These are phyloP conservation scores for Tephrocybe rancida DNA, from an alignment of 768 basidiomycete genomes.

Conservation along the genomic window DNA sequence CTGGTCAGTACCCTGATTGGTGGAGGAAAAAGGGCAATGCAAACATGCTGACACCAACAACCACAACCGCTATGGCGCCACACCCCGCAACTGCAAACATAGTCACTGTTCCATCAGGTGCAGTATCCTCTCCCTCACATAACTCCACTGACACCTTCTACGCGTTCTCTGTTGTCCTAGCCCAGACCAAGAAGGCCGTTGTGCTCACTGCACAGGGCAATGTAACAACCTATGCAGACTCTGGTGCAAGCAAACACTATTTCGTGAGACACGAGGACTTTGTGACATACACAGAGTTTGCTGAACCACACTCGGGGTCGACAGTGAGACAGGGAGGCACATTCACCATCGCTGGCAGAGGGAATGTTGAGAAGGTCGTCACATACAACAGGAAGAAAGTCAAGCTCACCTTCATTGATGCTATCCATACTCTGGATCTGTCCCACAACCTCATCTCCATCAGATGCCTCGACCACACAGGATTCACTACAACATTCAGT, in stretches of 20 bases:
- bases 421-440: slow-evolving; percentile 1
- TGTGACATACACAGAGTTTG: background rate
- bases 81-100: too few species aligned
- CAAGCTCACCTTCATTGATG: background rate
- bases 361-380: background rate
- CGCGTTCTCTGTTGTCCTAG: background rate
- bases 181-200: background rate
- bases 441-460: slow-evolving; percentile 5
- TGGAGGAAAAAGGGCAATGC: too few species aligned
- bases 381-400: background rate
- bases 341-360: background rate
- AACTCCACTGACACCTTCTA: too few species aligned
- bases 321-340: background rate
- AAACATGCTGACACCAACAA: too few species aligned
- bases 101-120: too few species aligned
- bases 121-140: too few species aligned
- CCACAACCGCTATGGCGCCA: too few species aligned
- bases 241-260: background rate
- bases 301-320: background rate
- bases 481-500: background rate
- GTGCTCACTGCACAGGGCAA: background rate
- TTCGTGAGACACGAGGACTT: background rate
- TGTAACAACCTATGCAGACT: background rate
- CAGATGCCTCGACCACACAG: background rate
- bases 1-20: too few species aligned